Base-by-base conservation (phyloP, 1,284 basidiomycete species). In the Ustilago cynodontis region DNA sequence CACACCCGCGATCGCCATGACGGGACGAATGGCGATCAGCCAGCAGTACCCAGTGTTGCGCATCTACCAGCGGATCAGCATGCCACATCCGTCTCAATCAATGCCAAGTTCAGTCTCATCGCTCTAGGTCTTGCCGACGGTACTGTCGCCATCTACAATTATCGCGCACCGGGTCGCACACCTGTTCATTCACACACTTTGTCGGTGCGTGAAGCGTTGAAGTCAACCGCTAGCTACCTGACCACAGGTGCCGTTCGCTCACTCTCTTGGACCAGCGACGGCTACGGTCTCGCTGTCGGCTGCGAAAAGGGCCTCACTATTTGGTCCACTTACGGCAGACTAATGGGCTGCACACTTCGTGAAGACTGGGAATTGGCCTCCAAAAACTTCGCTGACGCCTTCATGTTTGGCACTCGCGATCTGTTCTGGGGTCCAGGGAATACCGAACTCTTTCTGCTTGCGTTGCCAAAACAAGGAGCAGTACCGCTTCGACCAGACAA, bases 231-330 rank as follows among this genome's bases (percentile, higher is more conserved):
- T 1, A 77, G 74, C 57, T 85, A 80, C 47, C 80, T 86, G 20
- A 76, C 59, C 6, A 91, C 91, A 1, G 95, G 95, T 0, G 86
- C 89, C n/a, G 92, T 98, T 1, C 90, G 87, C 51, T 87, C 90
- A 14, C 89, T 98, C 85, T 49, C 65, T 7, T 83, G 78, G 80
- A 80, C 83, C n/a, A 94, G 95, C 92, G 97, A 99, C 86, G 97
- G 96, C 1, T 94, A 97, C 86, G 94, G 94, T 1, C 88, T 99
- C n/a, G 95, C 95, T n/a, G 94, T 95, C 0, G 95, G 94, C 0
- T 98, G 94, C 92, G 89, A 91, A 71, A 87, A 90, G 65, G 95
- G 94, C 4, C 97, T 95, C 93, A 93, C 92, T 0, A 89, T 97
- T 4, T 94, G 95, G 88, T 95, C 93, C 83, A 92, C 96, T 33